Conservation (phyloP, 805 yeast genomes). For the Barnettozyma wickerhamii region DNA sequence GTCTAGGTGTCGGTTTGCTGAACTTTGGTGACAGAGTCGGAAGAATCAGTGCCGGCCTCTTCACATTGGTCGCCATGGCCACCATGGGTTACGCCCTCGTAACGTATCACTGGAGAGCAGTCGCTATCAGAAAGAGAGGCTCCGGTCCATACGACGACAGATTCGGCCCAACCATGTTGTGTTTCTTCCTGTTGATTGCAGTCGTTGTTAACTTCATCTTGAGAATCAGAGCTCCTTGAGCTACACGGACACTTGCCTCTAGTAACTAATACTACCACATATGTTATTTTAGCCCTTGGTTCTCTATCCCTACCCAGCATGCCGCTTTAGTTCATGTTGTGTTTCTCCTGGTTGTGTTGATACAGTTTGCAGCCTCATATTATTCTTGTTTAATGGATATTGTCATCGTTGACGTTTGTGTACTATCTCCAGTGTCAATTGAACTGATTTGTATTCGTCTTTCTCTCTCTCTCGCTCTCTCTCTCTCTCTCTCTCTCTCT, state of each 20-base stretch:
- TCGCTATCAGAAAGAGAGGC: conserved; percentile 96
- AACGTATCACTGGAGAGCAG: conserved; percentile 99
- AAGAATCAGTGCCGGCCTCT: conserved; percentile 86
- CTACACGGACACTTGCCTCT: neutral
- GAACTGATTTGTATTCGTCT: no score
- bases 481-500: no score
- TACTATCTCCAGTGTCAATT: no score
- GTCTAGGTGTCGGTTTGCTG: conserved; percentile 90
- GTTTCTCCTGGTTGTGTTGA: neutral
- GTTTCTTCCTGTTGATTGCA: conserved; percentile 88
- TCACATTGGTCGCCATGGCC: conserved; percentile 95
- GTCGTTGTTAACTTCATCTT: conserved; percentile 89
- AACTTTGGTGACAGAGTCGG: conserved; percentile 96
- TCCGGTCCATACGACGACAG: conserved; percentile 99
- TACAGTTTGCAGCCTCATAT: neutral
- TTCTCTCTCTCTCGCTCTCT: no score
- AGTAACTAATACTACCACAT: neutral
- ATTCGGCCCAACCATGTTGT: conserved; percentile 96
- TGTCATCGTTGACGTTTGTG: neutral
- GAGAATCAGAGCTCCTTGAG: conserved; percentile 37
- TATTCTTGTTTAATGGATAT: neutral
- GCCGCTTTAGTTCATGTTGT: no score
- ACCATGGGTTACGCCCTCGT: conserved; percentile 95
- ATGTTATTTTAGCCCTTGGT: neutral
- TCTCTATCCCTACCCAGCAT: no score